Base-by-base conservation (phyloP, 805 yeast genomes). In the Cyberlindnera nakhonratchasimensis region DNA sequence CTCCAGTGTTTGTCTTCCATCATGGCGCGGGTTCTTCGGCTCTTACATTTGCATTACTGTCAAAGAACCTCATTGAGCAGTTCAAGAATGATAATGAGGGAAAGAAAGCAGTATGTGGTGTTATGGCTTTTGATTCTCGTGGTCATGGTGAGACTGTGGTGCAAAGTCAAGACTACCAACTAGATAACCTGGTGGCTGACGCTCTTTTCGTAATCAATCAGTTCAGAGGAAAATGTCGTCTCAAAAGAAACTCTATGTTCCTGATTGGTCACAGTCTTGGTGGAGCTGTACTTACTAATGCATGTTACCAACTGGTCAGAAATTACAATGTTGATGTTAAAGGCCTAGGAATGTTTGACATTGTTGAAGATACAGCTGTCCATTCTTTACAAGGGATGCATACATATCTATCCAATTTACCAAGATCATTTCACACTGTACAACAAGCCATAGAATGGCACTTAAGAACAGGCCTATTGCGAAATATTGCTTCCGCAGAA, bases 1-100 rank as follows among this genome's bases (percentile, higher is more conserved):
- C 69, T 0, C 88, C 95, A 0, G 53, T 88, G 1, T 79, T 86
- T 52, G 65, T 93, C 2, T 79, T 81, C 51, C 93, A 87, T 50
- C 99, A 93, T 62, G 99, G 99, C 2, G 97, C 96, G 1, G 99
- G 98, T 0, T 89, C 97, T 1, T 77, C 86, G 2, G 88, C 84
- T 0, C 66, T 86, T 64, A 73, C 96, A 1, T 93, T 86, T 66
- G 85, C 86, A 1, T 58, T 67, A 20, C 53, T 87, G 19, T 62
- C 75, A 1, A 61, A 54, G 34, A 55, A 58, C 9, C 49, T 77
- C 16, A 53, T 52, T 7, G 55, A 54, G 18, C 55, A 63, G 43
- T 34, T 39, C 5, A 32, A 36, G 2, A 39, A 31, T 41, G 58
- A 37, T 25, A 37, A 29, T 47, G 59, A 37, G 31, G 53, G 33